Evolutionary conservation across 305 asterid species (phyloP).

Genomic region (Fraxinus paxiana): DNA sequence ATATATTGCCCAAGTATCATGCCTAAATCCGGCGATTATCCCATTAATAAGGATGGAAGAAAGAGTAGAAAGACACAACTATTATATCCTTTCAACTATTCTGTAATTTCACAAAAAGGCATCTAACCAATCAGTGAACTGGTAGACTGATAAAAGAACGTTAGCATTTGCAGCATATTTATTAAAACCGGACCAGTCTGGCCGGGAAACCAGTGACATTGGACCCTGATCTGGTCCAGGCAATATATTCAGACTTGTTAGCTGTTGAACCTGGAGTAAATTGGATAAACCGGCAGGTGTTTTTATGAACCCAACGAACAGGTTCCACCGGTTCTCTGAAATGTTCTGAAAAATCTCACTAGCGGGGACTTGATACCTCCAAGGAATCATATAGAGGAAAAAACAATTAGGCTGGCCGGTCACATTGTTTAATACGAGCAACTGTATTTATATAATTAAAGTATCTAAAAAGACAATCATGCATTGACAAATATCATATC

Average conservation of each 20-base stretch:
- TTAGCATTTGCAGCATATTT: not conserved
- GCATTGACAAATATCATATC: not conserved
- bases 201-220: not conserved
- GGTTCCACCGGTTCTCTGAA: not conserved
- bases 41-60: not conserved
- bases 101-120: not conserved
- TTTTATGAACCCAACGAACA: not conserved
- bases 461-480: not conserved
- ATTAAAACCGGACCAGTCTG: not conserved
- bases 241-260: not conserved
- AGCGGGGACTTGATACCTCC: not conserved
- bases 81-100: not conserved
- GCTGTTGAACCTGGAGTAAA: not conserved
- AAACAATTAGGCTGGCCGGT: not conserved
- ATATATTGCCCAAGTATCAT: conserved; percentile 8
- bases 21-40: not conserved
- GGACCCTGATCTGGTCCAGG: not conserved
- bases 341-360: not conserved
- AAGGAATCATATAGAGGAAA: not conserved
- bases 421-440: not conserved
- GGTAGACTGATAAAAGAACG: not conserved
- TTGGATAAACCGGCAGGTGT: not conserved
- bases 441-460: not conserved
- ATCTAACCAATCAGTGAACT: not conserved
- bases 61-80: not conserved